Base-by-base conservation (phyloP, 305 asterid species). In the Solanum hybrid region DNA sequence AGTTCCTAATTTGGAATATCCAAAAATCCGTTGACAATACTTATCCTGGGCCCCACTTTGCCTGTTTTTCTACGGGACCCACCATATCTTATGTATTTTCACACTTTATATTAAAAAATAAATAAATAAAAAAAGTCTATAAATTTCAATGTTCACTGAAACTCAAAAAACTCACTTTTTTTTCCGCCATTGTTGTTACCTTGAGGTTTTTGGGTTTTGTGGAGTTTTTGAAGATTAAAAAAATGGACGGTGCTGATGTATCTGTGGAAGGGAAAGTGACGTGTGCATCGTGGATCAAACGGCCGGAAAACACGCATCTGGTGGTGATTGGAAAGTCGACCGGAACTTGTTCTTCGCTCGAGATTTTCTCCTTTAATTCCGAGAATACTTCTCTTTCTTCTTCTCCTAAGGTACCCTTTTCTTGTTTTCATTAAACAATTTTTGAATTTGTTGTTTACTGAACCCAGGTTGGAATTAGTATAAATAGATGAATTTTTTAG, bases 321-420 rank as follows among this genome's bases (percentile, higher is more conserved):
- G 42, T 10, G 12, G 12, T 37, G 42, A 37, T 10, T 37, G 4
- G 2, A 37, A 37, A 37, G 42, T 37, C 12, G 12, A 4, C 42
- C 12, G 42, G 4, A 37, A 37, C 13, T 38, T 38, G 5, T 38
- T 38, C 46, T 10, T 38, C 46, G 1, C 14, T 38, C 5, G 14
- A 97, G 93, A 93, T 97, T 66, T 95, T 95, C 94, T 93, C 98
- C 56, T 96, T 90, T 90, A 96, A 97, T 92, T 91, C 94, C 69
- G 88, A 80, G 36, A 90, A 92, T n/a, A 86, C 92, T 90, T 92
- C 95, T 31, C 95, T 96, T 89, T 96, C 98, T 46, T 87, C 95
- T 16, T 93, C 96, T 79, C 98, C 98, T 87, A 94, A 94, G 99
- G 99, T 96, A 36, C 3, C 34, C 87, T 72, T 80, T 51, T 42